These are phyloP conservation scores for Yamadazyma laniorum DNA, from an alignment of 805 yeast genomes.

Conservation along the genomic window DNA sequence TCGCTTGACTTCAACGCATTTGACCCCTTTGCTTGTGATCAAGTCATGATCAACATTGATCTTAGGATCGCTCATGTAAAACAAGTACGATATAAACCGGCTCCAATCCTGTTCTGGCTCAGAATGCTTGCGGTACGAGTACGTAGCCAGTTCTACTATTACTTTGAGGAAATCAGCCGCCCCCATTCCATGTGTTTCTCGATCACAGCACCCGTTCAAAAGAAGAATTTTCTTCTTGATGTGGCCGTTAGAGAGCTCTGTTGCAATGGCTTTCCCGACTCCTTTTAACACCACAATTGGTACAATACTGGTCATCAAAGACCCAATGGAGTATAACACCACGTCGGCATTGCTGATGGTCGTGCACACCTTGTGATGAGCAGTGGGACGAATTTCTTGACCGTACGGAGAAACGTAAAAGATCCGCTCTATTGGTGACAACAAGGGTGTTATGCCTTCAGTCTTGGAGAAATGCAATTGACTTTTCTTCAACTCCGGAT, in stretches of 20 bases:
- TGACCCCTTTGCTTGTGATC: constrained; percentile 44
- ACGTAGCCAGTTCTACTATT: constrained; percentile 53
- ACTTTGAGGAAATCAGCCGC: constrained; percentile 59
- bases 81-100: constrained; percentile 60
- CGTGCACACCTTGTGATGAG: constrained; percentile 59
- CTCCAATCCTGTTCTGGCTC: constrained; percentile 28
- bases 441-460: constrained; percentile 54
- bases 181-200: constrained; percentile 72
- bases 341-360: constrained; percentile 50
- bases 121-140: constrained; percentile 37
- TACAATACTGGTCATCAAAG: constrained; percentile 80
- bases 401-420: constrained; percentile 86
- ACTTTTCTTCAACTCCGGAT: constrained; percentile 72
- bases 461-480: constrained; percentile 72
- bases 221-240: constrained; percentile 54
- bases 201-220: constrained; percentile 70
- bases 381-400: constrained; percentile 76
- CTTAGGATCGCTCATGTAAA: constrained; percentile 51
- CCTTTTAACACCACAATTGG: constrained; percentile 78
- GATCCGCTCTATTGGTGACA: constrained; percentile 69
- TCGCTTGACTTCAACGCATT: constrained; percentile 43
- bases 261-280: constrained; percentile 59
- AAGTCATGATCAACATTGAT: constrained; percentile 47
- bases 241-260: constrained; percentile 13
- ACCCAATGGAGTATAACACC: constrained; percentile 79